These are phyloP conservation scores for Syzygium grande DNA, from an alignment of 345 rosid genomes.

Conservation along the genomic window DNA sequence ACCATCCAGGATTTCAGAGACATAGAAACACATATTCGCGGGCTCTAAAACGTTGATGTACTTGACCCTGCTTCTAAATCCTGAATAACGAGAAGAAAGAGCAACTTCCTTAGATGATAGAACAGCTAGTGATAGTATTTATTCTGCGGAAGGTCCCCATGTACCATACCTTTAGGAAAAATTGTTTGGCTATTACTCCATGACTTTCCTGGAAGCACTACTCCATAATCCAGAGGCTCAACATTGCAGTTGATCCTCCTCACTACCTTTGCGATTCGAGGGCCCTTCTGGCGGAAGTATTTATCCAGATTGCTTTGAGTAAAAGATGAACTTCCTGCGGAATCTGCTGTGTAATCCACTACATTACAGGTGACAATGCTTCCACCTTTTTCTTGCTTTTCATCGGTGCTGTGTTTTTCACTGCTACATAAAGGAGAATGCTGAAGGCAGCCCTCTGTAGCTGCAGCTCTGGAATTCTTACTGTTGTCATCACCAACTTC, in stretches of 20 bases:
- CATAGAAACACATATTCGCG: conserved; percentile 56
- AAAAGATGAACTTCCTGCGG: conserved; percentile 40
- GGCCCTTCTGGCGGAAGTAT: conserved; percentile 83
- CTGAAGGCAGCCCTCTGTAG: conserved; percentile 5
- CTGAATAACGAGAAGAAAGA: conserved; percentile 32
- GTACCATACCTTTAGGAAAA: conserved; percentile 74
- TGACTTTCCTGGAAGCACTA: conserved; percentile 65
- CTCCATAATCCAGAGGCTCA: conserved; percentile 71
- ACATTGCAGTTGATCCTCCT: conserved; percentile 93
- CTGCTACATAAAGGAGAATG: conserved; percentile 12
- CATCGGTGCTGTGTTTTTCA: conserved; percentile 27
- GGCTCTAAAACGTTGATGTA: conserved; percentile 83
- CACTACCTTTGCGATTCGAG: conserved; percentile 97
- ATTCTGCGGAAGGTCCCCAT: background rate
- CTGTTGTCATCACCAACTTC: conserved; percentile 12
- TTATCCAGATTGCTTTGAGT: conserved; percentile 70
- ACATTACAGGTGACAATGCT: conserved; percentile 22
- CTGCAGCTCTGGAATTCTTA: conserved; percentile 4
- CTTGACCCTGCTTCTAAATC: conserved; percentile 84
- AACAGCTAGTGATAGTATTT: background rate
- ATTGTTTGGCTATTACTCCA: conserved; percentile 88
- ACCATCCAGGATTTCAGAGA: conserved; percentile 86
- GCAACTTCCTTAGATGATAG: background rate
- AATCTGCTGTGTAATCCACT: conserved; percentile 26
- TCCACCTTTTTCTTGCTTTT: conserved; percentile 36